Base-by-base conservation (phyloP, 208 protist genomes). In the Naegleria lovaniensis region DNA sequence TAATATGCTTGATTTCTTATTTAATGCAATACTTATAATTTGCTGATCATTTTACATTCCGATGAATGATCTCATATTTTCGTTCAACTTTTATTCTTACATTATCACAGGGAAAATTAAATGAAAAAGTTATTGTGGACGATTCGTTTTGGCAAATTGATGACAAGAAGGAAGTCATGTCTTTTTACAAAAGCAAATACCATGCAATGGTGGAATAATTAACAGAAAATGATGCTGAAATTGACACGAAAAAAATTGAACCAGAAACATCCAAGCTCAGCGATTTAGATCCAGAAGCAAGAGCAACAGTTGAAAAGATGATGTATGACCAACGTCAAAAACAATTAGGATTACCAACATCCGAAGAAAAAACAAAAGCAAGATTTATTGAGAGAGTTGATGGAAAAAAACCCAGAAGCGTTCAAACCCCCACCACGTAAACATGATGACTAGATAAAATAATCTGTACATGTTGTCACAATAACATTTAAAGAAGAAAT, bases 251-350 rank as follows among this genome's bases (percentile, higher is more conserved):
- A 91, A 98, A 98, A 93, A 96, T 98, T 51, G 92, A 97, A 58
- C 97, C 97, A 39, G 96, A 98, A 94, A 98, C 97, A 93, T 97
- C 95, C 48, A 98, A 98, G 93, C 93, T 98, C n/a, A 95, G 96
- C 91, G 96, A 98, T 93, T 94, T 98, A 48, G 97, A 98, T 93
- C 92, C 93, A 83, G 97, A 98, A 84, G 98, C 97, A 25, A 94
- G 96, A n/a, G 94, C 97, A 93, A 97, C 96, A 43, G 97, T 98
- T 83, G 96, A 98, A 93, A 98, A 98, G 95, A 98, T 98, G 97
- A 98, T 98, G 97, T 98, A 96, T 93, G 96, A 98, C 93, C 97
- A 98, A 94, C 93, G 96, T 4, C 95, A 97, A 92, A 98, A 98
- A 93, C 93, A 95, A 90, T 94, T 98, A 93, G 97, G 97, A n/a